phyloP scores from a whole-genome alignment of 208 protist genomes.

The Naegleria gruberi region DNA sequence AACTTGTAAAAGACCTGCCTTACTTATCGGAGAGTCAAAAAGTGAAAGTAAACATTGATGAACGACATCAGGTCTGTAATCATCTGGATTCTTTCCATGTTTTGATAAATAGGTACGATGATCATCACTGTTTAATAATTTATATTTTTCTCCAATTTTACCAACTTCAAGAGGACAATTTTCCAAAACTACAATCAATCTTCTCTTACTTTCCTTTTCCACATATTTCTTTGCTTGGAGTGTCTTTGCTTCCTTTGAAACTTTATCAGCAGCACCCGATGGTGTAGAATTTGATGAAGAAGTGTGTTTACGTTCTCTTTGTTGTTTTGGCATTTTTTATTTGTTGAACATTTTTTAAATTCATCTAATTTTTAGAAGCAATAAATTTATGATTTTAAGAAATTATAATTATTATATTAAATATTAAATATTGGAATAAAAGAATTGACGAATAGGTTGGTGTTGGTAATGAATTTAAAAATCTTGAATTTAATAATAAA shows the following conservation, averaged over 20 bases:
- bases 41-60: slow-evolving; percentile 96
- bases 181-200: slow-evolving; percentile 89
- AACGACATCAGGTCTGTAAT: slow-evolving; percentile 94
- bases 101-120: slow-evolving; percentile 85
- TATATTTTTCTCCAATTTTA: slow-evolving; percentile 82
- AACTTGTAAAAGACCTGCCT: slow-evolving; percentile 89
- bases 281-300: no score
- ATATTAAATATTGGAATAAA: no score
- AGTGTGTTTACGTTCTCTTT: neutral
- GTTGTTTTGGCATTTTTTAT: neutral
- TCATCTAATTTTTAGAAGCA: no score
- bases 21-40: slow-evolving; percentile 95
- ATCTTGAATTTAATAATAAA: neutral
- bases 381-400: no score
- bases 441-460: no score
- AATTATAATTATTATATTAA: no score
- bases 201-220: slow-evolving; percentile 70
- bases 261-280: neutral
- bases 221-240: neutral
- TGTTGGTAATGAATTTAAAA: no score
- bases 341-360: no score
- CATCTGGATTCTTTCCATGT: slow-evolving; percentile 76
- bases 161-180: slow-evolving; percentile 77
- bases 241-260: neutral
- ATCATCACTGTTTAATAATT: slow-evolving; percentile 91